Base-by-base conservation (phyloP, 306 rosid species). In the Nissolia schottii region DNA sequence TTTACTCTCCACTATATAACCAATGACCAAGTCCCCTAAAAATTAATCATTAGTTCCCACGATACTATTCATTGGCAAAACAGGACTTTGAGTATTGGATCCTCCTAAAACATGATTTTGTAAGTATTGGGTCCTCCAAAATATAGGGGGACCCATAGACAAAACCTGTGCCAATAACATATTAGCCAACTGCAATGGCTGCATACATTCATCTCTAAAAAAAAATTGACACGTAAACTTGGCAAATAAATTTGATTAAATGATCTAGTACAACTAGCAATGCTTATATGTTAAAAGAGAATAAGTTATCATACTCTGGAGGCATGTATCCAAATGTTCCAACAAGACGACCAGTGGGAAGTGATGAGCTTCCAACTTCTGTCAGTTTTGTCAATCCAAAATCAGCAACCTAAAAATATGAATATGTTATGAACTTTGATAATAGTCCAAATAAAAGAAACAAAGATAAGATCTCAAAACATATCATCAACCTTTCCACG, bases 271-370 rank as follows among this genome's bases (percentile, higher is more conserved):
- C 23, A 38, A 71, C 20, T 3, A 54, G 24, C 38, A 46, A 49
- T 5, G 22, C 16, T 55, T 15, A 45, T 35, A 57, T 68, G 24
- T 22, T 64, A 10, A 56, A 31, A 46, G 22, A 40, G 25, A 0
- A 77, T 35, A 61, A 18, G 41, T 14, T 31, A 35, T 67, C 91
- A 68, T 88, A 94, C 99, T 94, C 99, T 0, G 99, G 99, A 3
- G 99, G 97, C 97, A 94, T 91, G 80, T 94, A 94, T 83, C 97
- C 97, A 75, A 94, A 94, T 51, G 99, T 94, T 61, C 99, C 99
- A 67, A 91, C 97, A 41, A 88, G 93, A 64, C 87, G 92, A 4
- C 84, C 87, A 3, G 99, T 91, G 22, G 87, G 93, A 80, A 91
- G 79, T 34, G 97, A 89, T 4, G 90, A 51, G 77, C 93, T 80